Evolutionary conservation across 106 monocot genomes (phyloP), one percentile per base, ranked within the genome.

Genomic region (Xerophyta viscosa): DNA sequence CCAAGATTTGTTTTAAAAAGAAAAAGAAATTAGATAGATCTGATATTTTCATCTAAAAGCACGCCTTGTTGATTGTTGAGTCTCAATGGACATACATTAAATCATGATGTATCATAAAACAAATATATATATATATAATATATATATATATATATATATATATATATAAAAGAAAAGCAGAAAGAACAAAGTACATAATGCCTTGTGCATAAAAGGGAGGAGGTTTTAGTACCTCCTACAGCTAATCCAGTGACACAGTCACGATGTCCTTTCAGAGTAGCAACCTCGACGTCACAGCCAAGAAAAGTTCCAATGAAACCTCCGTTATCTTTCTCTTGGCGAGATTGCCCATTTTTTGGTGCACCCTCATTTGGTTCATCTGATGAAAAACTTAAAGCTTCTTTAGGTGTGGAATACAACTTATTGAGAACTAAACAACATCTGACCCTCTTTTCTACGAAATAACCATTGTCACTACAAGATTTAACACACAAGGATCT

Each of bases 161-260:
- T 44, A 8, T 44, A 8, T 44, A 8, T 14, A 41, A 1, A 52
- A 33, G 33, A 33, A 33, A 6, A 6, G 7, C 33, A 33, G 11
- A 33, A 33, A 33, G 33, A 33, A 33, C 11, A 11, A 33, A 5
- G 33, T 6, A 11, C 5, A 33, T 33, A n/a, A n/a, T n/a, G n/a
- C n/a, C n/a, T 33, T 11, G 33, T 33, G 33, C 33, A 33, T 11
- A 33, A 33, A 11, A 6, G 5, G 33, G 5, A 33, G 33, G 7
- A 61, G 24, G 29, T 31, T 54, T 8, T n/a, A n/a, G n/a, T 86
- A 98, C 98, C 98, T 79, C 86, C 89, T 71, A 82, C 48, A 25
- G 79, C 86, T 60, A 98, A 69, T 58, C 76, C 78, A 50, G 82
- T 73, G 36, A 98, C 46, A 37, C 70, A 98, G 50, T 90, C 89